Evolutionary conservation across 2,329 filamentous ascomycete species (phyloP), one percentile per base, ranked within the genome.

Genomic region (Thermoascus crustaceus): DNA sequence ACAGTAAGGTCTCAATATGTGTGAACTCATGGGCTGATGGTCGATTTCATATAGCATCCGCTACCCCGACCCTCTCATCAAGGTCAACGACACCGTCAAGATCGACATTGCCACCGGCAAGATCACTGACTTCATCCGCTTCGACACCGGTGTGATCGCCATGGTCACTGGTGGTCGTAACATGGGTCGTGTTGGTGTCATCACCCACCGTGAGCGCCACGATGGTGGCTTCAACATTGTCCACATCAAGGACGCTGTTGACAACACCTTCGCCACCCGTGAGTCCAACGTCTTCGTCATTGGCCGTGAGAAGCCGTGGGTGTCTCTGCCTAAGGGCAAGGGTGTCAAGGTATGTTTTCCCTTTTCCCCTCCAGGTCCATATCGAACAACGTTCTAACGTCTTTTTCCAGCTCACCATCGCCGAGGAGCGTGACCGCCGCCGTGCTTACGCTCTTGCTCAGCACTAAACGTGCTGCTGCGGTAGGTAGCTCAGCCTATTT

Each of bases 81-180:
- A 93, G 81, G 91, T 98, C 76, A 96, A 98, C 79, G 91, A 98
- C 77, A 96, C 91, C 43, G 88, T 98, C 73, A 98, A 98, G 86
- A 89, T 98, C 59, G 85, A 98, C 64, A 77, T 98, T 42, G 72
- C 83, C 61, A 94, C 87, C 50, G 91, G 91, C 77, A 98, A 96
- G 82, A 93, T 98, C 74, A 72, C 76, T 58, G 91, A 98, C 73
- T 96, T 84, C 75, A 87, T 96, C 79, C 85, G 83, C 73, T 98
- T 98, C 75, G 91, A 98, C 71, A 95, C 88, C 64, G 91, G 89
- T 72, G 83, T 86, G 66, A 87, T 98, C 59, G 87, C 84, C 70
- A 98, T 98, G 89, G 84, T 83, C 64, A 98, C 91, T 57, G 91
- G 91, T 82, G 91, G 91, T 81, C 91, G 89, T 68, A 98, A 98